Evolutionary conservation across 1,284 basidiomycete species (phyloP).

Genomic region (Mixia osmundae): DNA sequence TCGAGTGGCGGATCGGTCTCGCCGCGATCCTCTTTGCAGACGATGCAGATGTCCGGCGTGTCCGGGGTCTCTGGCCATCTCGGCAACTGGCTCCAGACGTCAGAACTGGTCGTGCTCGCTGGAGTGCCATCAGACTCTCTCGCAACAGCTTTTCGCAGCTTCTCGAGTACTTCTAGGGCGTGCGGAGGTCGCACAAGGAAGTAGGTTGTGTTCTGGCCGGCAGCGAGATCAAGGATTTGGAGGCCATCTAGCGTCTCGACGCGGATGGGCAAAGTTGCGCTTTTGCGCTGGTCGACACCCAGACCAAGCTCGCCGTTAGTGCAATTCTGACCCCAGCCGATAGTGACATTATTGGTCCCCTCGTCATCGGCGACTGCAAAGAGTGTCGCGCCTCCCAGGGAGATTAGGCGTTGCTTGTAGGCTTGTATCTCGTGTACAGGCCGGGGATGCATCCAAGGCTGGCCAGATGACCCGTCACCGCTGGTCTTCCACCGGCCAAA

Average conservation of each 20-base stretch:
- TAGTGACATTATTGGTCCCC: slow-evolving; percentile 42
- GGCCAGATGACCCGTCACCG: slow-evolving; percentile 65
- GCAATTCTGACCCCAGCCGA: slow-evolving; percentile 64
- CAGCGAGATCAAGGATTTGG: slow-evolving; percentile 52
- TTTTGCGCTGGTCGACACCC: slow-evolving; percentile 55
- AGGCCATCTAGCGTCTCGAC: slow-evolving; percentile 48
- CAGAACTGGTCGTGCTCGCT: not conserved
- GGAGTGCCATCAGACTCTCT: not conserved
- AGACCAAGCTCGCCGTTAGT: slow-evolving; percentile 58
- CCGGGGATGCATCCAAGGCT: slow-evolving; percentile 58
- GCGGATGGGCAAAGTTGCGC: slow-evolving; percentile 56
- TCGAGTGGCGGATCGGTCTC: not conserved
- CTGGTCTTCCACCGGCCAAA: slow-evolving; percentile 37
- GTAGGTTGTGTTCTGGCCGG: slow-evolving; percentile 61
- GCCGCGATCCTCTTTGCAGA: not conserved
- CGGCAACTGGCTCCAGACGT: not conserved
- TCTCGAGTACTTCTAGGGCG: slow-evolving; percentile 1
- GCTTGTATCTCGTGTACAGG: slow-evolving; percentile 57
- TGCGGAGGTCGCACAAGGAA: slow-evolving; percentile 32
- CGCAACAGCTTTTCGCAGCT: not conserved
- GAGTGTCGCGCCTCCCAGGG: slow-evolving; percentile 71
- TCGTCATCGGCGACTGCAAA: slow-evolving; percentile 47
- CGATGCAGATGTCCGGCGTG: not conserved
- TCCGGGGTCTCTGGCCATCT: not conserved
- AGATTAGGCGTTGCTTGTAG: slow-evolving; percentile 16